phyloP scores from a whole-genome alignment of 495 filamentous ascomycete species.

The Talaromyces borbonicus region DNA sequence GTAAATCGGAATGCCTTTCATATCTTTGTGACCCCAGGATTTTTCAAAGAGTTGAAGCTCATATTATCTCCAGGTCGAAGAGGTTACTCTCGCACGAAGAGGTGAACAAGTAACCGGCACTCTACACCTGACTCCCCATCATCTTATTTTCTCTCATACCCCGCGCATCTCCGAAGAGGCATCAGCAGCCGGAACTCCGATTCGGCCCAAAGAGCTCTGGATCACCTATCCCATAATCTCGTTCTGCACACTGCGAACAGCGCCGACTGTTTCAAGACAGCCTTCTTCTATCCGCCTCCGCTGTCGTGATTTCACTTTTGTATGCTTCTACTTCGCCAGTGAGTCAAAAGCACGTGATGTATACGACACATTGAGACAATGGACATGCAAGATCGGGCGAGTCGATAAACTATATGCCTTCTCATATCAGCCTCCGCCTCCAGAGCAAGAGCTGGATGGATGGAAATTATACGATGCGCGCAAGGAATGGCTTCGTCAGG shows the following conservation, averaged over 20 bases:
- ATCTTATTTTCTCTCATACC: conserved; percentile 52
- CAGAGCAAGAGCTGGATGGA: conserved; percentile 68
- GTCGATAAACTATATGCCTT: conserved; percentile 93
- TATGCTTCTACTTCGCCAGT: conserved; percentile 76
- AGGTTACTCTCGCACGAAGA: conserved; percentile 53
- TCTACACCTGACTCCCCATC: conserved; percentile 55
- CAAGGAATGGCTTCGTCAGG: conserved; percentile 71
- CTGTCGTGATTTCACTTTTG: conserved; percentile 85
- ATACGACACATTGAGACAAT: conserved; percentile 74
- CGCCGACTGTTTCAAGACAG: conserved; percentile 58
- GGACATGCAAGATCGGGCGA: conserved; percentile 72
- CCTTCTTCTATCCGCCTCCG: conserved; percentile 78
- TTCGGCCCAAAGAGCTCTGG: conserved; percentile 69
- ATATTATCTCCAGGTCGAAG: conserved; percentile 39
- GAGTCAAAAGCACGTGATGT: conserved; percentile 74
- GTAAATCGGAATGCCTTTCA: conserved; percentile 22
- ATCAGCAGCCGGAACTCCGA: conserved; percentile 19
- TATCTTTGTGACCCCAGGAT: conserved; percentile 1
- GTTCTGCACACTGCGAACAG: conserved; percentile 60
- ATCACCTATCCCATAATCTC: conserved; percentile 89
- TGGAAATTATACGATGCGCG: conserved; percentile 84
- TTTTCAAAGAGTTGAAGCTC: neutral
- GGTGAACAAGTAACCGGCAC: conserved; percentile 51
- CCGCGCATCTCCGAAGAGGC: conserved; percentile 28
- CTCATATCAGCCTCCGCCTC: conserved; percentile 59